Base-by-base conservation (phyloP, 2,329 filamentous ascomycete species). In the Neopestalotiopsis clavispora region DNA sequence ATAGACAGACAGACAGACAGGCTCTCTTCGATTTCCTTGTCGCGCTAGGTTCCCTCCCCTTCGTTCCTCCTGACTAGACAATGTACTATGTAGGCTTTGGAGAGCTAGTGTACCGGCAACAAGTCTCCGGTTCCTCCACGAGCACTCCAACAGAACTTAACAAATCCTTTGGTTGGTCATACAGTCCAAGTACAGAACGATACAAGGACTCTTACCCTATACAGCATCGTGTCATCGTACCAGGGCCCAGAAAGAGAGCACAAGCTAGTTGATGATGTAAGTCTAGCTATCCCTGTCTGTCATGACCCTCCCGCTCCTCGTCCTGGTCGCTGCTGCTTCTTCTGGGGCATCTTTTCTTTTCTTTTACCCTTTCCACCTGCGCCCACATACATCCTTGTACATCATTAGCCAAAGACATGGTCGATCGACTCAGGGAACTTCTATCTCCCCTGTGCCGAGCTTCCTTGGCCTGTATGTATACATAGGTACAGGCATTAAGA, bases 231-330 rank as follows among this genome's bases (percentile, higher is more conserved):
- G 28, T 17, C 32, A 34, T 62, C 14, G 10, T 62, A 20, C 59
- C 14, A 34, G 59, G n/a, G 17, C 30, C 34, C 10, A 38, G n/a
- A 40, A 20, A 14, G 34, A 23, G 30, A 34, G 30, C 34, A 17
- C 34, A 40, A 32, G 17, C n/a, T 59, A 59, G 57, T 34, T 59
- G 57, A 30, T 30, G 59, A 30, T 62, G 68, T 69, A 73, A 70
- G 71, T 68, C 68, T 65, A 59, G 61, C 66, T 66, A 73, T 71
- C 71, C 71, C 74, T 75, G 74, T 74, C 68, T 71, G 72, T 72
- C 70, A 71, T 73, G 73, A 74, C 73, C 72, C 65, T 57, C 34
- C 57, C 34, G 34, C 12, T 28, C 52, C 57, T 23, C 20, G 32
- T 60, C 59, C 28, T 71, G 69, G 69, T 73, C 34, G 34, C 34